phyloP scores from a whole-genome alignment of 331 rosid genomes.

The Acacia pycnantha region DNA sequence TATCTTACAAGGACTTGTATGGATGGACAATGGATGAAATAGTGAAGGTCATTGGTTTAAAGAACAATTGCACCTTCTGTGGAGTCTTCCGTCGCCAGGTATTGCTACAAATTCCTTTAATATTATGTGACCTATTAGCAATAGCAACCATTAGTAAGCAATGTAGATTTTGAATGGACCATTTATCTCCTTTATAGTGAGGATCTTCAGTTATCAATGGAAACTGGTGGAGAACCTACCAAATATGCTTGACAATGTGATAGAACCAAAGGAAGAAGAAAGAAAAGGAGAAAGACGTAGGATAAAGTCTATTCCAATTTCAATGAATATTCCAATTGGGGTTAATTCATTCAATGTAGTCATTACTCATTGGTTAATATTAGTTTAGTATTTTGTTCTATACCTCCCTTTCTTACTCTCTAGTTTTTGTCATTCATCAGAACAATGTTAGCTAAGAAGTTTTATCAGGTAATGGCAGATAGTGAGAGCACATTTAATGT shows the following conservation, averaged over 20 bases:
- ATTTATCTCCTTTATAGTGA: background rate
- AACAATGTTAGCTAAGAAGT: no score
- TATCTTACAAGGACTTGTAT: constrained; percentile 86
- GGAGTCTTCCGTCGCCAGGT: constrained; percentile 96
- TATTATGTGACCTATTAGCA: background rate
- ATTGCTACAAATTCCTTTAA: background rate
- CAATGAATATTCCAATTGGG: no score
- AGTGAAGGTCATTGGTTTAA: constrained; percentile 73
- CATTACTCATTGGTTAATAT: no score
- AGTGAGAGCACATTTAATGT: no score
- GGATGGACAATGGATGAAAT: constrained; percentile 99
- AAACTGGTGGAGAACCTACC: background rate
- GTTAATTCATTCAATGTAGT: no score
- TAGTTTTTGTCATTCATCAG: no score
- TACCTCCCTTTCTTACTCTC: no score
- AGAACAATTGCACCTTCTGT: constrained; percentile 95
- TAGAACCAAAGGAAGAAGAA: background rate
- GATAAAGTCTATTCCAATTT: no score
- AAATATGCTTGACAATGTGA: background rate
- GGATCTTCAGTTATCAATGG: no score
- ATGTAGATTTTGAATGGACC: background rate
- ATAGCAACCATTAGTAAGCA: background rate
- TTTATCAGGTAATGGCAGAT: no score
- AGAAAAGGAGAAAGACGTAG: no score
- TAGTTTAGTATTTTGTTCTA: no score